Percentiles rank a stretch among this genome's conserved stretches.
Evolutionary conservation across 2,329 filamentous ascomycete genomes (phyloP).

Genomic region (Trichoderma arundinaceum): DNA sequence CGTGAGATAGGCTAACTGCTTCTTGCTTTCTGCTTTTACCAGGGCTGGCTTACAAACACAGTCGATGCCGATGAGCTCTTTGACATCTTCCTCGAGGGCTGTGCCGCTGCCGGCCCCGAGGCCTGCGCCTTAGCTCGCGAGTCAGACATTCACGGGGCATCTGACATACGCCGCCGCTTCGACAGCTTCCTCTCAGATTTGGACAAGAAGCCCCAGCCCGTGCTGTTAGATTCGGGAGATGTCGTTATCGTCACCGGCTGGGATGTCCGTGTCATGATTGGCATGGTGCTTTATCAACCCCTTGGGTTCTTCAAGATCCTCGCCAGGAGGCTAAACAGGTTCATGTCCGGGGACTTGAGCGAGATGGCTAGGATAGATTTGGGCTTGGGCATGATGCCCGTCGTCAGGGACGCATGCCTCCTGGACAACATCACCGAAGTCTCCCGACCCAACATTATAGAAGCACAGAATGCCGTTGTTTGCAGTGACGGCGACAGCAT

Average conservation of each 20-base stretch:
- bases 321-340: slow-evolving; percentile 32
- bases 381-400: slow-evolving; percentile 28
- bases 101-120: slow-evolving; percentile 41
- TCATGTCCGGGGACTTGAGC: slow-evolving; percentile 36
- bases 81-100: slow-evolving; percentile 45
- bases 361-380: slow-evolving; percentile 1
- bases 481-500: slow-evolving; percentile 47
- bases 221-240: slow-evolving; percentile 34
- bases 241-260: slow-evolving; percentile 41
- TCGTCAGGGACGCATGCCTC: slow-evolving; percentile 37
- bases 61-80: slow-evolving; percentile 47
- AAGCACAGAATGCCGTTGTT: slow-evolving; percentile 39
- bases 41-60: slow-evolving; percentile 47
- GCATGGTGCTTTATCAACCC: slow-evolving; percentile 42
- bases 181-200: slow-evolving; percentile 41
- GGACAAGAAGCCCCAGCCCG: slow-evolving; percentile 39
- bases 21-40: background rate
- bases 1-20: background rate
- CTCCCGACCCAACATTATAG: slow-evolving; percentile 26
- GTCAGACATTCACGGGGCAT: slow-evolving; percentile 37
- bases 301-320: slow-evolving; percentile 31
- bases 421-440: slow-evolving; percentile 1
- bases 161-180: slow-evolving; percentile 44
- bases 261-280: slow-evolving; percentile 42
- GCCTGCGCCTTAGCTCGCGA: slow-evolving; percentile 41